A percentile compares a stretch with the other conserved stretches of the same genome.
These are phyloP conservation scores for Hygrophoropsis aurantiaca DNA, from an alignment of 768 basidiomycete genomes.

Conservation along the genomic window DNA sequence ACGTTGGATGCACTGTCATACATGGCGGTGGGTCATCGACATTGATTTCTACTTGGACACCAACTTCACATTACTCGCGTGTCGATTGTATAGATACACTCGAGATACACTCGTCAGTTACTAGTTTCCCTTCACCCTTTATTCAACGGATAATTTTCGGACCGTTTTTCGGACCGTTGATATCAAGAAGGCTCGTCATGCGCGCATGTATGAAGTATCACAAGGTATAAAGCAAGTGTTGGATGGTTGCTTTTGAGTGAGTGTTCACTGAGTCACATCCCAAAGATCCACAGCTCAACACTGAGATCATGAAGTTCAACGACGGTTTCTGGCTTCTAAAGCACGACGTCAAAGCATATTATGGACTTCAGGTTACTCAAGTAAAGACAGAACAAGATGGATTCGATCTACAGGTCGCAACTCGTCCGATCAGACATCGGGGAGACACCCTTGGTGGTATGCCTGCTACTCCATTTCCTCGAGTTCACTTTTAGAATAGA, in stretches of 20 bases:
- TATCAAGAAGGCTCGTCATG: neutral
- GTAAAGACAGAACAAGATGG: constrained; percentile 42
- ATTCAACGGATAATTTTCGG: constrained; percentile 1
- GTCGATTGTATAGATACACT: too few relatives aligned
- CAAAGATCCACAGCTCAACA: neutral
- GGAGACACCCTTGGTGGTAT: constrained; percentile 62
- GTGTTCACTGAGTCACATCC: neutral
- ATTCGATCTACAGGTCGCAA: constrained; percentile 60
- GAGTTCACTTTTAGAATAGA: constrained; percentile 6
- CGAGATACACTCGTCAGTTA: too few relatives aligned
- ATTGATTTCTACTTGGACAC: too few relatives aligned
- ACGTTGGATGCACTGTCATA: too few relatives aligned
- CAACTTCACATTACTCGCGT: too few relatives aligned
- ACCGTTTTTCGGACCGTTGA: constrained; percentile 3
- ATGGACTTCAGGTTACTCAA: constrained; percentile 62
- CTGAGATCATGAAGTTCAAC: constrained; percentile 60
- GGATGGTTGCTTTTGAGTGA: too few relatives aligned
- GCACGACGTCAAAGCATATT: constrained; percentile 58
- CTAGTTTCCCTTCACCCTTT: too few relatives aligned
- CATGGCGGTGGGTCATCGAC: too few relatives aligned
- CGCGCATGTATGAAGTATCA: too few relatives aligned
- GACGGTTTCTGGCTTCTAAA: constrained; percentile 74
- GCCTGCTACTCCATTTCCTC: constrained; percentile 15
- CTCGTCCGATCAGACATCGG: constrained; percentile 58
- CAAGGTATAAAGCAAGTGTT: neutral